phyloP scores from a whole-genome alignment of 345 rosid species.

The Heritiera fomes region DNA sequence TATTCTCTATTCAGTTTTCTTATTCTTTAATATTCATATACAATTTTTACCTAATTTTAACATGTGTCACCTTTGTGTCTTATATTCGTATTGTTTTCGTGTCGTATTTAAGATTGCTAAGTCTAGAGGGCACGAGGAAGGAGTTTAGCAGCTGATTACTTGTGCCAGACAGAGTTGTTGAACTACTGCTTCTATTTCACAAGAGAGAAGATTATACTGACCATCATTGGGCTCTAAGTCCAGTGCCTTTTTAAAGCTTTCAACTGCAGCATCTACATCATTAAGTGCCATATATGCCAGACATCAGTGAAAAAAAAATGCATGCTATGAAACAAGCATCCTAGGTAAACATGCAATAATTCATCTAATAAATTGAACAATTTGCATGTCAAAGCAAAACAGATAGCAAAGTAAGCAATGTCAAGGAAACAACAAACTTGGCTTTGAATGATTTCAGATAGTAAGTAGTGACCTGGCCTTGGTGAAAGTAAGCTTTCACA shows the following conservation, averaged over 20 bases:
- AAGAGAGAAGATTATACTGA: constrained; percentile 24
- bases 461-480: constrained; percentile 58
- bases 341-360: background rate
- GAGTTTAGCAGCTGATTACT: background rate
- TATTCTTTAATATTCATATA: no score
- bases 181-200: background rate
- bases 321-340: background rate
- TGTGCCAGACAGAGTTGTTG: background rate
- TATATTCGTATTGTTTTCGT: no score
- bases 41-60: no score
- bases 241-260: constrained; percentile 65
- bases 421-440: background rate
- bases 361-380: background rate
- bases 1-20: no score
- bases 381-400: background rate
- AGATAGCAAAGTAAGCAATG: constrained; percentile 14
- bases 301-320: background rate
- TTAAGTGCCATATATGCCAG: constrained; percentile 69
- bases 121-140: background rate
- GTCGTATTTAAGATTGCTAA: no score
- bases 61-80: no score
- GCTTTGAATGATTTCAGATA: background rate
- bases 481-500: constrained; percentile 67
- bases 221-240: constrained; percentile 66
- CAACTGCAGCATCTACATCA: constrained; percentile 60